Evolutionary conservation across 2,329 filamentous ascomycete genomes (phyloP), one percentile per base, ranked within the genome.

Genomic region (Ophiostoma sp.): DNA sequence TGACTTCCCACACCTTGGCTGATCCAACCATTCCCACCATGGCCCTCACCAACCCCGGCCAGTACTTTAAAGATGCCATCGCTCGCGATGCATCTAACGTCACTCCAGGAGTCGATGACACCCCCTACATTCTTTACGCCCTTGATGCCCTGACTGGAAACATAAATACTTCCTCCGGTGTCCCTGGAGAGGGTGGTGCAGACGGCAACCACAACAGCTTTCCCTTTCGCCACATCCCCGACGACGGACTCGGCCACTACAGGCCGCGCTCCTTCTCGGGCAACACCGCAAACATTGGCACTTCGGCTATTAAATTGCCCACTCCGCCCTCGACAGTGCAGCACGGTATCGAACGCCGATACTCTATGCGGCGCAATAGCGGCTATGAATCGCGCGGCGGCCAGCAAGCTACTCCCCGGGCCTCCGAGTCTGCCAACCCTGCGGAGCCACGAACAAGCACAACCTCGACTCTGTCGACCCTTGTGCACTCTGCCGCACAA

Each of bases 41-140:
- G 36, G 65, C 71, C 67, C 60, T 70, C 60, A 57, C 67, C 60
- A 72, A 39, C 65, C 71, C 35, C 20, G 73, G 62, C 67, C 74
- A 72, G 66, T 73, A 79, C 68, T 83, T 86, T 76, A 85, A 85
- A 69, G 84, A 87, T 69, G 82, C 85, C 62, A 76, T 86, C 48
- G 80, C 83, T 67, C 79, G 84, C 69, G 81, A 83, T 23, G 84
- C 78, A 65, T 81, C 83, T 71, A 82, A 82, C 57, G 83, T 88
- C 70, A 94, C 92, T 0, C 93, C 93, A 0, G 92, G 90, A 11
- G 83, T 93, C 54, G 93, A 97, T 76, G 91, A 96, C 76, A 90
- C 89, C 10, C 93, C 93, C 0, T 96, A 94, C 78, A 92, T 97
- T 73, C 90, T 90, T 73, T 96, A 95, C 78, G 94, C 94, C 57